Evolutionary conservation across 2,329 filamentous ascomycete species (phyloP), one percentile per base, ranked within the genome.

Genomic region (Sporothrix euskadiensis): DNA sequence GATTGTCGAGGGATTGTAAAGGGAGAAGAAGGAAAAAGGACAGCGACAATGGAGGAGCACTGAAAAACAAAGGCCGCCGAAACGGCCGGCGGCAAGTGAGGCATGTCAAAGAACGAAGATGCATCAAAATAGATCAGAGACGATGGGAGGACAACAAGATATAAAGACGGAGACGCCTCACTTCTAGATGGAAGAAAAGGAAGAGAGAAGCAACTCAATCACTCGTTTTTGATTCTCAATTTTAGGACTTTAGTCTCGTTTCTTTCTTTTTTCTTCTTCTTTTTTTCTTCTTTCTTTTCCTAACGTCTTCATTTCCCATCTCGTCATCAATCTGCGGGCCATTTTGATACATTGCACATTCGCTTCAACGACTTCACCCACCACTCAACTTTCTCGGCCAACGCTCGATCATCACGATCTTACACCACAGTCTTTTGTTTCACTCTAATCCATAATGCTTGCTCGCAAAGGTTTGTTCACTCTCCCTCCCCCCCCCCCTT

Each of bases 241-340:
- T 14, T 54, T 22, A 26, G 26, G 26, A 26, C 26, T 26, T 26
- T 26, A 68, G 44, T 39, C 54, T 32, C 57, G 57, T 61, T 61
- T 26, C 26, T 26, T 26, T 26, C 26, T 26, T 26, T 10, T 61
- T 26, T 61, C 1, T 35, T 30, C 22, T 35, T 35, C 8, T 32
- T 35, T 26, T 3, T 47, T 26, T 52, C 10, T 39, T 69, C n/a
- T 54, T 35, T 10, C 7, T 26, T 63, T 30, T 52, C 26, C n/a
- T 12, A n/a, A 47, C 19, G n/a, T 63, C 32, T 39, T 39, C 44
- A n/a, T 26, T 63, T 52, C 26, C n/a, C 12, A 12, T 66, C 19
- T 63, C 32, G 14, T 26, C 39, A 57, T 69, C 71, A 72, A 47
- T n/a, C 49, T 72, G 71, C 71, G 69, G 71, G 71, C 16, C 71